Evolutionary conservation across 345 rosid species (phyloP), one percentile per base, ranked within the genome.

Genomic region (Sonneratia caseolaris): DNA sequence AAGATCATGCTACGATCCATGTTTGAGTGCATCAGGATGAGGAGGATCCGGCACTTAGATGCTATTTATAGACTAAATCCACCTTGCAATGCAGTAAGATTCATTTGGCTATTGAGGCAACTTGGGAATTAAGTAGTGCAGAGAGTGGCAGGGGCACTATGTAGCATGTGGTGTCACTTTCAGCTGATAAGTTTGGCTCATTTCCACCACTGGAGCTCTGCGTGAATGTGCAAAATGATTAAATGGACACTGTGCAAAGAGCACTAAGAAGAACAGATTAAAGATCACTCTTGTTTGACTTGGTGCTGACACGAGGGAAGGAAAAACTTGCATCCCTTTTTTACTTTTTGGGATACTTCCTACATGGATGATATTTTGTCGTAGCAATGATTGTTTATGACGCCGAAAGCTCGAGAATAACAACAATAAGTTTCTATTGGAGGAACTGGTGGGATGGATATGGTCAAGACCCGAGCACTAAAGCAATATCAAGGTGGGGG

Each of bases 131-230:
- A 47, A 7, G 35, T 37, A 67, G 45, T 38, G 48, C 66, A 27
- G 72, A 71, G 74, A 80, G 86, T 78, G 80, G 78, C 51, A 70
- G 43, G 61, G 69, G 72, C 83, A 83, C 82, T 78, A 53, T 19
- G 66, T 14, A 24, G 32, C 32, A 27, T 27, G 32, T 27, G 32
- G 66, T 76, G 82, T 81, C 81, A 4, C 49, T 56, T 22, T 83
- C 85, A 37, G 61, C 14, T 27, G 66, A 62, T 67, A 61, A 76
- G 82, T 83, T 86, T 45, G 92, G 92, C 69, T 74, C 77, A 74
- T 75, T 69, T 68, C 84, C 92, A 86, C 59, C 35, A 66, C 65
- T 35, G 22, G 59, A 53, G 19, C 59, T 21, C 12, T 3, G 38
- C 38, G 0, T 32, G 14, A 62, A 4, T 35, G 18, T 62, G 66